Evolutionary conservation across 2,329 filamentous ascomycete species (phyloP), one percentile per base, ranked within the genome.

Genomic region (Aspergillus sojae): DNA sequence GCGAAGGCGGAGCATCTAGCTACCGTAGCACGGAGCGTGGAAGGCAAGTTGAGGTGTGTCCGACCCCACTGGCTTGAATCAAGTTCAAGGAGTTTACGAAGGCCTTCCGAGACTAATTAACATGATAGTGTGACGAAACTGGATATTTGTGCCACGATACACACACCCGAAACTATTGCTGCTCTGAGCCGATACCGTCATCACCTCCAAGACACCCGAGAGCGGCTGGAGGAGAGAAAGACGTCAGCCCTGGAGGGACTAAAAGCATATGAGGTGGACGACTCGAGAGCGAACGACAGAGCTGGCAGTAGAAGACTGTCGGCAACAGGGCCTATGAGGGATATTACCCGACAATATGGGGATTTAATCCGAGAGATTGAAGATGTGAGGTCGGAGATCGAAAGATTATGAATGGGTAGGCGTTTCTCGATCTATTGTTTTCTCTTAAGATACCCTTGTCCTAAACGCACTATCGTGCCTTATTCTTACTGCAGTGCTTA

Each of bases 1-100:
- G 77, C 77, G 4, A 75, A 75, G 62, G 78, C 77, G 16, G 78
- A 80, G 55, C 74, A 80, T 70, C 64, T 81, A 62, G 73, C 73
- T 32, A 72, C 67, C 36, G 77, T 81, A 53, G 78, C 79, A 53
- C 70, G 74, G 56, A 74, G 72, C 19, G 62, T 81, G 53, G 76
- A 76, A 61, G 74, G 72, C 16, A 79, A 79, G 69, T 62, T 77
- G 36, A 73, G 70, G 78, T 79, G 74, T 62, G 75, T 72, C 21
- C 48, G 23, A 14, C 12, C 11, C 5, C 21, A 39, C 14, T 32
- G 30, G 30, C 50, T 23, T 36, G 14, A 5, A 23, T 10, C 12
- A 19, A 16, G 46, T 50, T 30, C 6, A 19, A 30, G 32, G 12
- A 36, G 9, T 21, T 36, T 32, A 36, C 10, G 28, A 45, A 23